These are phyloP conservation scores for Claviceps humidiphila DNA, from an alignment of 2,329 filamentous ascomycete genomes.

Conservation along the genomic window DNA sequence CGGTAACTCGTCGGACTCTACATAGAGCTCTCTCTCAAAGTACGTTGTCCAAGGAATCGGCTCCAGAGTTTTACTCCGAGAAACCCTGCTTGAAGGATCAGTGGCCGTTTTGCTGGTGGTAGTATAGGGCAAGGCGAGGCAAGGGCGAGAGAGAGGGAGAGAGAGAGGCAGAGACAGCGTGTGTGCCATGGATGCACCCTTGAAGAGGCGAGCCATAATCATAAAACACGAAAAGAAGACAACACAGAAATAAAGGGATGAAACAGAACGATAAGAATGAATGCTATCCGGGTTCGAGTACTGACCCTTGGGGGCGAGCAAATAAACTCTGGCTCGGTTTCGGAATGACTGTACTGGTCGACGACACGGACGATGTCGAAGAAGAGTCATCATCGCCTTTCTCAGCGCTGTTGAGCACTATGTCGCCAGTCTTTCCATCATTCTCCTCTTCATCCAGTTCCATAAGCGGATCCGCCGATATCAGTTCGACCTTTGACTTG, in stretches of 20 bases:
- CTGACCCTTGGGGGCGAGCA: conserved; percentile 54
- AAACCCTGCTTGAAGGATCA: conserved; percentile 22
- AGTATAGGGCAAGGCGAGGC: neutral
- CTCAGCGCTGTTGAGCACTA: conserved; percentile 32
- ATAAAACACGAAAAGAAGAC: too few species aligned
- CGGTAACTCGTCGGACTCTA: conserved; percentile 35
- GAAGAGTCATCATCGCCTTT: conserved; percentile 51
- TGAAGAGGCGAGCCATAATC: too few species aligned
- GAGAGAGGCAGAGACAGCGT: neutral
- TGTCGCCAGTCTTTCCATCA: conserved; percentile 21
- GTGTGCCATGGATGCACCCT: neutral
- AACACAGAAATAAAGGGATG: neutral
- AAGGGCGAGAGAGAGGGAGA: neutral
- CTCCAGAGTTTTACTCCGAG: conserved; percentile 42
- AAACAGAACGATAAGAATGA: neutral
- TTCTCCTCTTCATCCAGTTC: conserved; percentile 37
- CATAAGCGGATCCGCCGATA: conserved; percentile 29
- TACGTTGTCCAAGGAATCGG: conserved; percentile 78
- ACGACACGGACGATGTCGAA: conserved; percentile 73
- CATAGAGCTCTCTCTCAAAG: conserved; percentile 76
- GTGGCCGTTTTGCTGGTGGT: conserved; percentile 6
- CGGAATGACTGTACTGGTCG: conserved; percentile 81
- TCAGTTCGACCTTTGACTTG: conserved; percentile 56
- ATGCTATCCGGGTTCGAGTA: conserved; percentile 2
- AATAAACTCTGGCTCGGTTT: conserved; percentile 61